These are phyloP conservation scores for Apophysomyces trapeziformis DNA, from an alignment of 371 early-diverging fungal species.

Conservation along the genomic window DNA sequence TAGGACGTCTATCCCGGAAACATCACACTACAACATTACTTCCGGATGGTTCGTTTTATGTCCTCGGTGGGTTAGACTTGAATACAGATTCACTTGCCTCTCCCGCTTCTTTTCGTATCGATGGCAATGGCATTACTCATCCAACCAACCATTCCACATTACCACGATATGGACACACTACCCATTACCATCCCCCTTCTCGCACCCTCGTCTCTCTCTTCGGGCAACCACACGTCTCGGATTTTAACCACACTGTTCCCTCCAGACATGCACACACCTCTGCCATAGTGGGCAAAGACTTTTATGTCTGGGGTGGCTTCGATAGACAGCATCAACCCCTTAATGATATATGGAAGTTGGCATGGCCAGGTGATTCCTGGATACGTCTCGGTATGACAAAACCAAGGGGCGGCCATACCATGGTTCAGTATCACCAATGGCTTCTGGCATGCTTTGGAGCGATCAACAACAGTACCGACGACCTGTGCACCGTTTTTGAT, in stretches of 20 bases:
- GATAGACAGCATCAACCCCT: not conserved
- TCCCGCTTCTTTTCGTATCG: not conserved
- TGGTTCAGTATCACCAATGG: constrained; percentile 22
- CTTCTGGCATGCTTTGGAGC: constrained; percentile 33
- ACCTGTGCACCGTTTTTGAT: not conserved
- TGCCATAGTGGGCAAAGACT: not conserved
- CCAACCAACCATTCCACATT: not conserved
- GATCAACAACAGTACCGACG: constrained; percentile 14
- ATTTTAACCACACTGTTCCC: not conserved
- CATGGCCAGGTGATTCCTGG: constrained; percentile 13
- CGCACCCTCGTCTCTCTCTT: not conserved
- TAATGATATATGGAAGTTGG: constrained; percentile 10
- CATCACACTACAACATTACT: not conserved
- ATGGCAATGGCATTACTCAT: not conserved
- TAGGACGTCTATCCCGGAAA: not conserved
- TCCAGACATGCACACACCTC: constrained; percentile 22
- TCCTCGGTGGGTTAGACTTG: not conserved
- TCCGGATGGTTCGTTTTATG: not conserved
- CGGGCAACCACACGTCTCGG: not conserved
- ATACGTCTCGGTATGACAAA: constrained; percentile 8
- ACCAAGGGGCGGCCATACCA: constrained; percentile 20
- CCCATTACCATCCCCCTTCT: not conserved
- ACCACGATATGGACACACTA: not conserved
- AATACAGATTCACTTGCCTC: not conserved
- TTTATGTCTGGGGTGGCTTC: constrained; percentile 18